Evolutionary conservation across 129 eudicot species (phyloP), one percentile per base, ranked within the genome.

Genomic region (Flaveria trinervia): DNA sequence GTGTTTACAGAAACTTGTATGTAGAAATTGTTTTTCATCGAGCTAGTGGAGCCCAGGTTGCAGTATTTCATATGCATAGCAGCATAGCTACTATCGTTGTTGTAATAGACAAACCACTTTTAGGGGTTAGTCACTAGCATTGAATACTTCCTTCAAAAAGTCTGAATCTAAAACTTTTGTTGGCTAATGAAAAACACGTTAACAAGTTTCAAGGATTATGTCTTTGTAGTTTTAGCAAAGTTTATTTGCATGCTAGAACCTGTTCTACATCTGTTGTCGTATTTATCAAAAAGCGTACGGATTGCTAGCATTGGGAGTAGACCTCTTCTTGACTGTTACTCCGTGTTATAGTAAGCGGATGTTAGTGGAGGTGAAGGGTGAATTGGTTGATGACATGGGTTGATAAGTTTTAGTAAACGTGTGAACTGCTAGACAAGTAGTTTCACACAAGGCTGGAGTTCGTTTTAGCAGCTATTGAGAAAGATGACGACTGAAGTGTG

Each of bases 211-310:
- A 72, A 61, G 67, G 39, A 22, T 56, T 54, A 73, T 15, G 20
- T 18, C 51, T 2, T 36, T 30, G 3, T 65, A 15, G 17, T 15
- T 51, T 72, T 17, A 39, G 43, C 67, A 55, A 52, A 0, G 20
- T 39, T 41, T 56, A 56, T 73, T 55, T 45, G 13, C 36, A 36
- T 55, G 30, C 61, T 54, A 72, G 66, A 49, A 72, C 23, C 48
- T 33, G 49, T 65, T 14, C 70, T n/a, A 8, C 66, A 18, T 55
- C 23, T 72, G 36, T 33, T 30, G 65, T 71, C 3, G 16, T 9
- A n/a, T 67, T 10, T 41, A 41, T 7, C 18, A 20, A 10, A 41
- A 39, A 52, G 45, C 12, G 16, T 30, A 28, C 9, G 11, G 17
- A 5, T 68, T 44, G 51, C 36, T 43, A 56, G 17, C 73, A 43